Base-by-base conservation (phyloP, 805 yeast genomes). In the Wickerhamomyces chaumierensis region DNA sequence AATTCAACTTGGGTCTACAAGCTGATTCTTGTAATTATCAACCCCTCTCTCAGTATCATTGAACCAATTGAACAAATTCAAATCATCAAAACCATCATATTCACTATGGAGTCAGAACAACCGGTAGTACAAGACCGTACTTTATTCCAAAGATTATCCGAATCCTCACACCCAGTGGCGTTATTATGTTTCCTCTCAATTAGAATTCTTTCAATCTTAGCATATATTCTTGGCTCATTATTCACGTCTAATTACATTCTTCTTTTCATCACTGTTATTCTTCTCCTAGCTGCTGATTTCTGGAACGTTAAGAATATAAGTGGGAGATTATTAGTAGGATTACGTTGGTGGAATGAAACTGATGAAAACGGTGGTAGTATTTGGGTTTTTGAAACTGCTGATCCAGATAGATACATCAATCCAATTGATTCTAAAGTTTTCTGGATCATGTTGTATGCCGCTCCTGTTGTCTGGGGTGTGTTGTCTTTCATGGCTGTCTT, bases 261-360 rank as follows among this genome's bases (percentile, higher is more conserved):
- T 32, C 75, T 85, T 50, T 90, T 92, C 65, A 87, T 90, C 14
- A 57, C 77, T 5, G 78, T 86, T 18, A 75, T 88, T 2, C 62
- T 92, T 15, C 62, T 87, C 16, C 68, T 85, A 17, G 83, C 95
- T 0, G 85, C 86, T 1, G 98, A 90, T 57, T 90, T 90, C 53
- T 90, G 96, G 94, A 81, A 84, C 53, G 77, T 85, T 18, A 92
- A 90, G 55, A 90, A 90, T 58, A 82, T 90, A 19, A 69, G 94
- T 17, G 98, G 98, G 1, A 65, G 97, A 42, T 69, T 85, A 40
- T 60, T 90, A 40, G 96, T 92, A 4, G 97, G 96, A 0, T 67
- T 92, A 46, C 70, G 94, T 46, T 90, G 98, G 98, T 90, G 97
- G 96, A 92, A 90, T 56, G 96, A 90, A 55, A 69, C 87, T 0